Conservation (phyloP, 1,284 basidiomycete genomes). For the Anthracocystis walkeri region DNA sequence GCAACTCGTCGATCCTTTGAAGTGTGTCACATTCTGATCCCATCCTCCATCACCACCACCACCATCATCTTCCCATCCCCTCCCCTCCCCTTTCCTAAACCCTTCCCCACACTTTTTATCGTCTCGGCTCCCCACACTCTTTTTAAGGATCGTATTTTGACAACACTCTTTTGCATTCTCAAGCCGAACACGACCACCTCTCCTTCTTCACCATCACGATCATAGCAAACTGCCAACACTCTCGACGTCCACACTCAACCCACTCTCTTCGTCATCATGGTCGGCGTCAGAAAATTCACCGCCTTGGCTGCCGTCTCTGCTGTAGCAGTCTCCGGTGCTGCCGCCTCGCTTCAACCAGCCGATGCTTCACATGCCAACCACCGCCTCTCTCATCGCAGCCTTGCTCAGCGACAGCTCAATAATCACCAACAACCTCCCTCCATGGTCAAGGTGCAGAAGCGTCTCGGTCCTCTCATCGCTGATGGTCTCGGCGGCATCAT, state of each 20-base stretch:
- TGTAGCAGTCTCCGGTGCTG: constrained; percentile 29
- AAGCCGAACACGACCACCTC: not conserved
- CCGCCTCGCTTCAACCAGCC: constrained; percentile 27
- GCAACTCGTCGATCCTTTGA: constrained; percentile 33
- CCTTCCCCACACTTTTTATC: constrained; percentile 4
- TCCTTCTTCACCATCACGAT: not conserved
- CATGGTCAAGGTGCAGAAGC: constrained; percentile 49
- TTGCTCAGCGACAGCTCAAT: constrained; percentile 26
- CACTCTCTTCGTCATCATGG: constrained; percentile 18
- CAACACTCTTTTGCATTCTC: constrained; percentile 23
- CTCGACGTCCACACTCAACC: not conserved
- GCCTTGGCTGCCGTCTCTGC: constrained; percentile 37
- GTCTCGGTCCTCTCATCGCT: constrained; percentile 11
- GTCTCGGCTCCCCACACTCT: constrained; percentile 24
- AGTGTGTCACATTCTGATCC: not conserved
- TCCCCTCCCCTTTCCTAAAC: not conserved
- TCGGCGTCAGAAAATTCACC: constrained; percentile 31
- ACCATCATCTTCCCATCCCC: constrained; percentile 1
- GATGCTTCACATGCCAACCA: constrained; percentile 30
- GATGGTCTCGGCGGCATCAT: constrained; percentile 39
- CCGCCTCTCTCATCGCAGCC: constrained; percentile 26
- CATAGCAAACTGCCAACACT: not conserved
- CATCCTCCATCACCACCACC: constrained; percentile 15
- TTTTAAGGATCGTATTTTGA: constrained; percentile 11
- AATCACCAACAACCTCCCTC: constrained; percentile 16